These are phyloP conservation scores for Datura wrightii DNA, from an alignment of 257 asterid genomes.

Conservation along the genomic window DNA sequence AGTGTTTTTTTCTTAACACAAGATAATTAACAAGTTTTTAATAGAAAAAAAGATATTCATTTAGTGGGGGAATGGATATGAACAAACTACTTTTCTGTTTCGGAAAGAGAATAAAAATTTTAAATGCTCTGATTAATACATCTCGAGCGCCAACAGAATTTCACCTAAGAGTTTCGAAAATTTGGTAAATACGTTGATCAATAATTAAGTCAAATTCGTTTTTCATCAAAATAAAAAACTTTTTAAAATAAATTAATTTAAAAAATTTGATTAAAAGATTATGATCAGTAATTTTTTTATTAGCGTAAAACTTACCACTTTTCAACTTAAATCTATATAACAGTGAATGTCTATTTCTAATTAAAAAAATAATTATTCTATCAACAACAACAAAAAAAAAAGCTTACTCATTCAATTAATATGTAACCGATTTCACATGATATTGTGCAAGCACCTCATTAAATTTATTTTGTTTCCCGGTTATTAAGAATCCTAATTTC, in stretches of 20 bases:
- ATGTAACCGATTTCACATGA: not conserved
- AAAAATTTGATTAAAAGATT: too few species aligned
- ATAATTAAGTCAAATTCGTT: not conserved
- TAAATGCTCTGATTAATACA: slow-evolving; percentile 39
- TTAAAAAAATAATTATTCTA: too few species aligned
- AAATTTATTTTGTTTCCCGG: not conserved
- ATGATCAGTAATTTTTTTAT: too few species aligned
- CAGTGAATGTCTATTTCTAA: too few species aligned
- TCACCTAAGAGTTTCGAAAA: not conserved
- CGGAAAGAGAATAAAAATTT: not conserved
- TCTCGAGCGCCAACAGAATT: slow-evolving; percentile 16
- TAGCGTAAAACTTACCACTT: too few species aligned
- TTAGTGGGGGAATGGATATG: slow-evolving; percentile 38
- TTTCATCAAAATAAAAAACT: not conserved
- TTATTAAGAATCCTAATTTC: not conserved
- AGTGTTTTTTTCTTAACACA: not conserved
- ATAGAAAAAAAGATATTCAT: slow-evolving; percentile 19
- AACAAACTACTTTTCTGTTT: not conserved
- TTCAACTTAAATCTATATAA: too few species aligned
- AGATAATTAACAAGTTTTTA: slow-evolving; percentile 22
- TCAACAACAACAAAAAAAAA: not conserved
- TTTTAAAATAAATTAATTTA: too few species aligned
- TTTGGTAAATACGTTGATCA: not conserved
- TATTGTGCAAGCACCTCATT: not conserved
- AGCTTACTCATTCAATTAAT: not conserved